Evolutionary conservation across 306 rosid genomes (phyloP).

Genomic region (Vigna mungo): DNA sequence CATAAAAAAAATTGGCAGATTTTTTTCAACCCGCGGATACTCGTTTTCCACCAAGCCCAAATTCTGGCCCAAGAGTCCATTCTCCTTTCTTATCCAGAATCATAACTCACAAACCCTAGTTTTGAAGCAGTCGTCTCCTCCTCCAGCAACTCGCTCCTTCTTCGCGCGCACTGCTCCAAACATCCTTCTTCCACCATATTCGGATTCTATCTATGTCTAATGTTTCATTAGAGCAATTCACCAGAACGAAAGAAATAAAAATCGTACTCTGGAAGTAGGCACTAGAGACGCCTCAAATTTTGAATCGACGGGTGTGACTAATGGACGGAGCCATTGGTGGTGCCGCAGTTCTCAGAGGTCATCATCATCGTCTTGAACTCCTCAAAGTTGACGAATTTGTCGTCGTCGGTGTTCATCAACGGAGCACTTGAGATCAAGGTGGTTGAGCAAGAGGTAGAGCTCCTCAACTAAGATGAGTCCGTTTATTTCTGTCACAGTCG

Average conservation of each 20-base stretch:
- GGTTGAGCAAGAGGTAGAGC: slow-evolving; percentile 69
- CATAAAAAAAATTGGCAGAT: no score
- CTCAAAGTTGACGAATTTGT: slow-evolving; percentile 72
- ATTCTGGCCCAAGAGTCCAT: no score
- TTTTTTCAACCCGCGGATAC: no score
- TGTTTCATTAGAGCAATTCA: no score
- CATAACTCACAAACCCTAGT: no score
- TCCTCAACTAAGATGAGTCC: slow-evolving; percentile 75
- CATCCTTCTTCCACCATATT: no score
- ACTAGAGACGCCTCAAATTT: slow-evolving; percentile 4
- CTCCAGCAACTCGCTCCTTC: no score
- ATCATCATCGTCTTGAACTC: slow-evolving; percentile 88
- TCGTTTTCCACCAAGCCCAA: no score
- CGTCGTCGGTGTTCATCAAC: slow-evolving; percentile 74
- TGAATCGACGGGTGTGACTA: slow-evolving; percentile 22
- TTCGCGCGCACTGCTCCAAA: no score
- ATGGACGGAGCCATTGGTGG: slow-evolving; percentile 27
- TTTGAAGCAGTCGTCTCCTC: no score
- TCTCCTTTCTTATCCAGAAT: no score
- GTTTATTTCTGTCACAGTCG: slow-evolving; percentile 62
- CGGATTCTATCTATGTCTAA: no score
- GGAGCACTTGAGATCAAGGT: slow-evolving; percentile 65
- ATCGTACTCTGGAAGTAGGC: background rate
- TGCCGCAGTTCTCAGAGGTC: background rate
- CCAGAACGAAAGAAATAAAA: background rate